Conservation (phyloP, 2,329 filamentous ascomycete genomes). For the Colletotrichum liaoningense region DNA sequence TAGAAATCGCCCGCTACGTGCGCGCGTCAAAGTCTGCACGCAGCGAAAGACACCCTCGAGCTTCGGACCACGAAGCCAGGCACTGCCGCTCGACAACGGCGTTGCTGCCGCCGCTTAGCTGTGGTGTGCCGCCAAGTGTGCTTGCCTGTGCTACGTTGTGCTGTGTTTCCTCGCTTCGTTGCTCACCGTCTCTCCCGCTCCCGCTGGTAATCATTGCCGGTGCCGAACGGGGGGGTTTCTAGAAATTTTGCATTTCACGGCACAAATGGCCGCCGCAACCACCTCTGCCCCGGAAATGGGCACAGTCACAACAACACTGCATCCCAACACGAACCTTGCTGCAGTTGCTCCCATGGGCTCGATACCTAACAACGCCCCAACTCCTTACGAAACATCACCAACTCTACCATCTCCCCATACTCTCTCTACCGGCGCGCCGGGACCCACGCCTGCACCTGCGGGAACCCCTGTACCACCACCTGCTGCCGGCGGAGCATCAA, state of each 20-base stretch:
- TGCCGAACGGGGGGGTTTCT: slow-evolving; percentile 25
- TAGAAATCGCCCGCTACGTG: not conserved
- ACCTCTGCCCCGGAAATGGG: slow-evolving; percentile 27
- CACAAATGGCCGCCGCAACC: slow-evolving; percentile 28
- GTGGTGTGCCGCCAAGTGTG: slow-evolving; percentile 22
- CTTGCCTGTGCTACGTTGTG: not conserved
- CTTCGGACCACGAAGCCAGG: slow-evolving; percentile 23
- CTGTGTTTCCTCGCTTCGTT: slow-evolving; percentile 13
- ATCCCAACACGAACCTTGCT: slow-evolving; percentile 17
- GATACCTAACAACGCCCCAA: not conserved
- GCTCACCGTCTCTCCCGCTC: slow-evolving; percentile 1
- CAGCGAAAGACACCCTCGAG: slow-evolving; percentile 6
- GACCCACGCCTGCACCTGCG: slow-evolving; percentile 10
- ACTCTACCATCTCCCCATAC: slow-evolving; percentile 26
- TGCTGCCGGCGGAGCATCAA: slow-evolving; percentile 11
- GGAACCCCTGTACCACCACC: slow-evolving; percentile 6
- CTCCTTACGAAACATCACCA: slow-evolving; percentile 28
- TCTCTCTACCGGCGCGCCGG: slow-evolving; percentile 12
- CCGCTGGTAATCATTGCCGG: slow-evolving; percentile 1
- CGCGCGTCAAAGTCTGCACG: not conserved
- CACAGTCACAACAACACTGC: slow-evolving; percentile 18
- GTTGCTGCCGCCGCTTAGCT: slow-evolving; percentile 6
- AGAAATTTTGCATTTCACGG: slow-evolving; percentile 10
- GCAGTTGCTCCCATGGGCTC: slow-evolving; percentile 19
- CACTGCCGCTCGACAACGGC: not conserved